Conservation (phyloP, 2,329 filamentous ascomycete species). For the Colletotrichum orbiculare region DNA sequence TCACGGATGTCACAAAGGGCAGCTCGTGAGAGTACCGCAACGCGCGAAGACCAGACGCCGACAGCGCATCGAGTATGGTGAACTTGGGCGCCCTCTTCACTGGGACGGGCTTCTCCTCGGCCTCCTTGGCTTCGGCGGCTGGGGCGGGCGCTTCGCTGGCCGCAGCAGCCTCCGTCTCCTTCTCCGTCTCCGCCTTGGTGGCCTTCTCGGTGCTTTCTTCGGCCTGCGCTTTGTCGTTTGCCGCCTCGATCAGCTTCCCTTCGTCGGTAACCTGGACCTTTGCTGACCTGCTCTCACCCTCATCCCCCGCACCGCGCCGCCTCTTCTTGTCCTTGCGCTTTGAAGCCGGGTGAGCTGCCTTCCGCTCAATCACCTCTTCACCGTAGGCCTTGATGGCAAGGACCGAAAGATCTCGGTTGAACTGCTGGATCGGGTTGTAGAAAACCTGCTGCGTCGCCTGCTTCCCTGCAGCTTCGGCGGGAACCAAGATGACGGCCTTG, state of each 20-base stretch:
- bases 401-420: constrained; percentile 95
- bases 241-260: constrained; percentile 36
- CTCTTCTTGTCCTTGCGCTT: constrained; percentile 49
- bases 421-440: constrained; percentile 99
- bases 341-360: constrained; percentile 50
- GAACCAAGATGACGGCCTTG: constrained; percentile 67
- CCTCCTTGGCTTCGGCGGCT: constrained; percentile 27
- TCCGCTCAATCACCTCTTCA: constrained; percentile 67
- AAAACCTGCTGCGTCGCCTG: constrained; percentile 81
- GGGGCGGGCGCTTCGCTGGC: constrained; percentile 23
- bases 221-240: constrained; percentile 25
- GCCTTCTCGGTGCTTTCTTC: background rate
- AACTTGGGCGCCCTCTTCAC: constrained; percentile 57
- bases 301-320: constrained; percentile 58
- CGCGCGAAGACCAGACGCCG: constrained; percentile 90
- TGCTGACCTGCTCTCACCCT: constrained; percentile 52
- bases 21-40: constrained; percentile 93
- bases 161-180: constrained; percentile 22
- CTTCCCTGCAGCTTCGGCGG: constrained; percentile 53
- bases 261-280: constrained; percentile 43
- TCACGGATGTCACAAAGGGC: constrained; percentile 82
- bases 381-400: constrained; percentile 92
- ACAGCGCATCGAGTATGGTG: constrained; percentile 93
- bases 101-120: constrained; percentile 7
- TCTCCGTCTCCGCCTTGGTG: constrained; percentile 10